These are phyloP conservation scores for Collybiopsis luxurians DNA, from an alignment of 768 basidiomycete genomes.

Conservation along the genomic window DNA sequence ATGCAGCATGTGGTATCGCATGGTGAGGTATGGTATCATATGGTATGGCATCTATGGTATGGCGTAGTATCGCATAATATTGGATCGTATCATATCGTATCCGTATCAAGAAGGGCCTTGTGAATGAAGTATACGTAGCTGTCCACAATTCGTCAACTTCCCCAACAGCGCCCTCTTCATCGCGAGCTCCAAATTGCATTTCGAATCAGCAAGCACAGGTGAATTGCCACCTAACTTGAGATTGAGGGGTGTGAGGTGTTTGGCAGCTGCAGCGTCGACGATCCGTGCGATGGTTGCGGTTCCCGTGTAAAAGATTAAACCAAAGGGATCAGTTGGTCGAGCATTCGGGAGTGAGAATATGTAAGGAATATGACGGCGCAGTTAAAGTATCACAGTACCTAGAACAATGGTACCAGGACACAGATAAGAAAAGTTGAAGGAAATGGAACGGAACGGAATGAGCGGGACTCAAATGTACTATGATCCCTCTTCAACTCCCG, in stretches of 20 bases:
- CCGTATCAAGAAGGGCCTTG: not conserved
- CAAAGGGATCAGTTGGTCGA: too few relatives aligned
- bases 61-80: too few relatives aligned
- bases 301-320: constrained; percentile 43
- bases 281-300: constrained; percentile 44
- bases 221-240: constrained; percentile 58
- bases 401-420: too few relatives aligned
- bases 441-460: too few relatives aligned
- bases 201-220: constrained; percentile 71
- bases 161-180: constrained; percentile 81
- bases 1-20: too few relatives aligned
- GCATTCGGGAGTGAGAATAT: too few relatives aligned
- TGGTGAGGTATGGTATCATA: too few relatives aligned
- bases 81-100: too few relatives aligned
- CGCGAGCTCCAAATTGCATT: constrained; percentile 59
- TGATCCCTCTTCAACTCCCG: constrained; percentile 41
- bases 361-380: too few relatives aligned
- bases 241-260: constrained; percentile 52
- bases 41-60: too few relatives aligned
- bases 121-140: constrained; percentile 23
- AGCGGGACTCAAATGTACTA: constrained; percentile 17
- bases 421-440: too few relatives aligned
- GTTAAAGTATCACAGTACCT: too few relatives aligned
- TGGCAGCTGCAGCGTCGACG: constrained; percentile 49
- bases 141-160: constrained; percentile 71